Evolutionary conservation across 345 rosid species (phyloP).

Genomic region (Eucalyptus pauciflora): DNA sequence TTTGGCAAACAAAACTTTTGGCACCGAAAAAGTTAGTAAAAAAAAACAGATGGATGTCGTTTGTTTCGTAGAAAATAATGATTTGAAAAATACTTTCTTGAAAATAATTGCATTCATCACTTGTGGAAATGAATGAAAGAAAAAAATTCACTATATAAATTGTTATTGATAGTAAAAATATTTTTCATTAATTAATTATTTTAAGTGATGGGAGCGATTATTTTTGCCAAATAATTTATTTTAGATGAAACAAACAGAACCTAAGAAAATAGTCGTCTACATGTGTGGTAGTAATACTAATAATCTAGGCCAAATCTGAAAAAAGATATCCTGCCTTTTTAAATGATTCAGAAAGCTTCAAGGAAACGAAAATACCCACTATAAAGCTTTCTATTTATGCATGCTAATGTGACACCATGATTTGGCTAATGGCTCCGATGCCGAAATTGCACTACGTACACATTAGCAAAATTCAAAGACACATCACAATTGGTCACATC

Average conservation of each 20-base stretch:
- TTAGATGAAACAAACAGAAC: too few species aligned
- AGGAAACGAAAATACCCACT: background rate
- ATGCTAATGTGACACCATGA: background rate
- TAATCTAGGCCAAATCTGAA: background rate
- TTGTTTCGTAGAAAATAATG: too few species aligned
- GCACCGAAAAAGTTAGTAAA: background rate
- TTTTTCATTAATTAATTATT: too few species aligned
- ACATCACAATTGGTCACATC: background rate
- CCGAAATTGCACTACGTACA: background rate
- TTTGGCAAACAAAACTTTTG: background rate
- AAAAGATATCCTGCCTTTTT: fast-evolving
- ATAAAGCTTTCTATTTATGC: background rate
- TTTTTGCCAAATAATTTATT: too few species aligned
- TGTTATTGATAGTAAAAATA: too few species aligned
- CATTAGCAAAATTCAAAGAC: background rate
- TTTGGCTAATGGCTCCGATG: too few species aligned
- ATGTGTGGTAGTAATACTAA: background rate
- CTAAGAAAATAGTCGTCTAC: background rate
- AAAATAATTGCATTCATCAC: too few species aligned
- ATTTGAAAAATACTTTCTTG: background rate
- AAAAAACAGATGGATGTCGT: fast-evolving
- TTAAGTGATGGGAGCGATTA: too few species aligned
- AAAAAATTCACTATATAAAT: too few species aligned
- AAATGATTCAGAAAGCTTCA: background rate
- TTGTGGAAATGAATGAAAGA: fast-evolving